phyloP scores from a whole-genome alignment of 148 eudicot species.

The Camellia lanceoleosa region DNA sequence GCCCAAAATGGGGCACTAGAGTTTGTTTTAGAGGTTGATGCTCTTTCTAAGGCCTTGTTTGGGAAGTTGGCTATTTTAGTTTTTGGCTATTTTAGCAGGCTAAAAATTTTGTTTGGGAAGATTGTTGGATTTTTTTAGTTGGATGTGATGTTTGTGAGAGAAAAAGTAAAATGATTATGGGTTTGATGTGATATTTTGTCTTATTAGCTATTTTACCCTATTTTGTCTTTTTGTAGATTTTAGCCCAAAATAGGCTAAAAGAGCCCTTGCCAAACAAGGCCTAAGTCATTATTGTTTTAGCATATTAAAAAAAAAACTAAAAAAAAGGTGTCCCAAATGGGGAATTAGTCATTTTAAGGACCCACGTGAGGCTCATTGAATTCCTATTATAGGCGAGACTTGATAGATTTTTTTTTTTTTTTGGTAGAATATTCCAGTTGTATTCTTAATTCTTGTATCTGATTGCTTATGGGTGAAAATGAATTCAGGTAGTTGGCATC shows the following conservation, averaged over 20 bases:
- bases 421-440: background rate
- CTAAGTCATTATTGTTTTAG: background rate
- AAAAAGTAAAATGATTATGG: no score
- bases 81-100: no score
- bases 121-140: no score
- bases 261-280: background rate
- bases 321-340: no score
- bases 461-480: slow-evolving; percentile 27
- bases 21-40: background rate
- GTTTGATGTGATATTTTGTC: no score
- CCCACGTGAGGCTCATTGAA: background rate
- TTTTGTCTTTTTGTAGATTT: no score
- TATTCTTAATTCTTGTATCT: slow-evolving; percentile 6
- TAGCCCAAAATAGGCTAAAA: no score
- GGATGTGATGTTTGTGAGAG: no score
- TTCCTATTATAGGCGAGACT: background rate
- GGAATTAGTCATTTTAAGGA: no score
- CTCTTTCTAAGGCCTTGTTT: background rate
- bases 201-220: no score
- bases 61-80: no score
- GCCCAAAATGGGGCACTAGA: background rate
- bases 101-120: no score
- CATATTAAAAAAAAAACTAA: background rate
- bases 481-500: slow-evolving; percentile 51
- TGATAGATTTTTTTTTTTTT: background rate